Evolutionary conservation across 495 filamentous ascomycete species (phyloP).

Genomic region (Cladorrhinum samala): DNA sequence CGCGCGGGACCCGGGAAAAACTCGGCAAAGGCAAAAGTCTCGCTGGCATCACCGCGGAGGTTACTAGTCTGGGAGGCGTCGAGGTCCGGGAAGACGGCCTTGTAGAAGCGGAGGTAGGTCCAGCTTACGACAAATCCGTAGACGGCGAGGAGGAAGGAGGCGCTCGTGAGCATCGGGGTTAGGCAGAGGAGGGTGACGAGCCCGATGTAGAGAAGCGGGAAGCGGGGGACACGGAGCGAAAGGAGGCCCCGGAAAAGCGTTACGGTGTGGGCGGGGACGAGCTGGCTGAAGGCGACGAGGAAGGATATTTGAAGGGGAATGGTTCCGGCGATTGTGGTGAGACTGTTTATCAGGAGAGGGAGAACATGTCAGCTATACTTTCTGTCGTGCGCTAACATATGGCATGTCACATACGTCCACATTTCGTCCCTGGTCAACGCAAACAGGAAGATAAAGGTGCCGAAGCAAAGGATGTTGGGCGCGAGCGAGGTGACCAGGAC

Average conservation of each 20-base stretch:
- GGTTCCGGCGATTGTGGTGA: constrained; percentile 77
- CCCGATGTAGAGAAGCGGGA: constrained; percentile 80
- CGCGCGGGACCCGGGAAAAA: constrained; percentile 91
- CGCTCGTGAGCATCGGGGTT: constrained; percentile 75
- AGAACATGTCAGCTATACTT: neutral
- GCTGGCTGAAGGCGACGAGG: constrained; percentile 96
- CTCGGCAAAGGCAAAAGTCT: constrained; percentile 89
- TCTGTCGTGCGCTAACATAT: neutral
- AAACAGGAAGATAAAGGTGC: constrained; percentile 65
- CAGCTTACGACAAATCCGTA: constrained; percentile 82
- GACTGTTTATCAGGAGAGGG: constrained; percentile 38
- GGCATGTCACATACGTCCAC: constrained; percentile 58
- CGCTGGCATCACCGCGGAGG: constrained; percentile 81
- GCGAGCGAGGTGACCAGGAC: constrained; percentile 68
- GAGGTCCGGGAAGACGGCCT: constrained; percentile 57
- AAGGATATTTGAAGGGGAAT: constrained; percentile 87
- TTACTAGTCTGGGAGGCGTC: constrained; percentile 56
- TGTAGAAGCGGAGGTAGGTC: constrained; percentile 96
- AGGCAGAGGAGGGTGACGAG: constrained; percentile 69
- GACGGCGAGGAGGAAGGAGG: constrained; percentile 74
- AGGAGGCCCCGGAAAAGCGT: constrained; percentile 80
- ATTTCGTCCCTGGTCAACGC: constrained; percentile 59
- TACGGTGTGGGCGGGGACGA: constrained; percentile 97
- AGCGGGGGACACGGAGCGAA: constrained; percentile 83
- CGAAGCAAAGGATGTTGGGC: constrained; percentile 71